phyloP scores from a whole-genome alignment of 768 basidiomycete genomes.

The Auricularia cornea region DNA sequence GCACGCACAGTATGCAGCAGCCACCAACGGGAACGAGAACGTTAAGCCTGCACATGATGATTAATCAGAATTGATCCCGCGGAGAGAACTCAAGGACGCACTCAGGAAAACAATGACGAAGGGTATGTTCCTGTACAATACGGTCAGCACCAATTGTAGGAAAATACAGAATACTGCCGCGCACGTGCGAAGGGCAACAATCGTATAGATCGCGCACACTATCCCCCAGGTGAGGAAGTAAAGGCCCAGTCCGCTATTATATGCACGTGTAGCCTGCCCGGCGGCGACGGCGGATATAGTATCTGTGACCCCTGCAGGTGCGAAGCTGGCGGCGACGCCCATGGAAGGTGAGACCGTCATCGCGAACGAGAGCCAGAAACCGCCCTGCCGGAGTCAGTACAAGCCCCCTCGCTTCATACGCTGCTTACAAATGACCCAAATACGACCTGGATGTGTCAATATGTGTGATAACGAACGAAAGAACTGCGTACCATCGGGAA shows the following conservation, averaged over 20 bases:
- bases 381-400: neutral
- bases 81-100: neutral
- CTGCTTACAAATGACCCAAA: constrained; percentile 7
- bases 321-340: constrained; percentile 6
- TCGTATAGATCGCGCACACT: constrained; percentile 3
- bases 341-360: constrained; percentile 8
- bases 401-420: neutral
- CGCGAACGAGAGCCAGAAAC: constrained; percentile 7
- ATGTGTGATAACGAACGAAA: neutral
- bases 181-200: constrained; percentile 8
- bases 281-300: constrained; percentile 2
- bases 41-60: constrained; percentile 1
- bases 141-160: neutral
- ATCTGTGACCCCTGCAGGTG: constrained; percentile 5
- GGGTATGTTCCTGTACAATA: constrained; percentile 1
- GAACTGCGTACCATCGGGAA: neutral
- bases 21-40: neutral
- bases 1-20: constrained; percentile 7
- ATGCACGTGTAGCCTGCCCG: constrained; percentile 4
- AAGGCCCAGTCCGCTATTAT: constrained; percentile 7
- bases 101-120: constrained; percentile 5
- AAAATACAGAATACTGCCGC: neutral
- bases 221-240: constrained; percentile 8
- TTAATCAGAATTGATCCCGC: neutral
- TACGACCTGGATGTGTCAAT: neutral